phyloP scores from a whole-genome alignment of 768 basidiomycete genomes.

The Suillus bovinus region DNA sequence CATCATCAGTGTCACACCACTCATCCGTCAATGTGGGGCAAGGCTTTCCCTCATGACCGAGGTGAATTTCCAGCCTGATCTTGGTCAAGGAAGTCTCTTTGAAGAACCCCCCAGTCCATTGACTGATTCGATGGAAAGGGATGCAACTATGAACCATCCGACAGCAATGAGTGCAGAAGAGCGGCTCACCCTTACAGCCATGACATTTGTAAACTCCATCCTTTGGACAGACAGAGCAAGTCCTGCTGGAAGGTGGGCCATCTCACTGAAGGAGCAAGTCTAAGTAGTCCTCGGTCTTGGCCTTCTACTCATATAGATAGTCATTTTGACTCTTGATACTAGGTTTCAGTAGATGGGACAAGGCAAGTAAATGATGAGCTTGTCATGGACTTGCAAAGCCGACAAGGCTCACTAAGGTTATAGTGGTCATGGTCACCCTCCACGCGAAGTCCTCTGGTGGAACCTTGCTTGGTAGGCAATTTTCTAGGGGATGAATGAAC shows the following conservation, averaged over 20 bases:
- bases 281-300: not conserved
- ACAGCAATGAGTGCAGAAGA: constrained; percentile 7
- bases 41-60: constrained; percentile 8
- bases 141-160: not conserved
- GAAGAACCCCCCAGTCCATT: not conserved
- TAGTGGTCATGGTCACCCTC: not conserved
- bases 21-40: constrained; percentile 14
- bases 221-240: not conserved
- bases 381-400: not conserved
- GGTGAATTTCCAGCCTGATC: not conserved
- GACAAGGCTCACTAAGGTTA: not conserved
- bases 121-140: constrained; percentile 4
- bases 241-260: not conserved
- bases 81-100: not conserved
- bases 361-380: not conserved
- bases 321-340: constrained; percentile 8
- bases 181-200: not conserved
- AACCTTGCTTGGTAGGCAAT: not conserved
- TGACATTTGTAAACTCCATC: constrained; percentile 1
- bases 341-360: not conserved
- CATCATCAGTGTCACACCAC: not conserved
- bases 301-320: constrained; percentile 3
- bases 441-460: not conserved
- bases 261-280: not conserved
- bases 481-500: not conserved